Conservation (phyloP, 805 yeast species). For the Pichia rugopelliculosa region DNA sequence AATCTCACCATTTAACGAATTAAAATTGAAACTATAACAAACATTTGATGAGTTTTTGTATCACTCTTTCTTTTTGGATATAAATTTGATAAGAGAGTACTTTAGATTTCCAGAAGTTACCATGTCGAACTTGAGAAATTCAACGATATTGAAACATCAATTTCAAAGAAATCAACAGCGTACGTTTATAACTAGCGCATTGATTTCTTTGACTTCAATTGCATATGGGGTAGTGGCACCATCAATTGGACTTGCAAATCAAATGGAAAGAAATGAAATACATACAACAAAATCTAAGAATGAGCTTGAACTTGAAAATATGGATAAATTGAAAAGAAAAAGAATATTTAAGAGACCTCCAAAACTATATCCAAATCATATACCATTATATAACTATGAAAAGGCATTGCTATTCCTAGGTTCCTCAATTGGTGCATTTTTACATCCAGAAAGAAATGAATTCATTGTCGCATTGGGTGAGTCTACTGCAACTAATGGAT, state of each 20-base stretch:
- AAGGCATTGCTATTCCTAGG: conserved; percentile 56
- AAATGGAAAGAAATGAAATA: conserved; percentile 47
- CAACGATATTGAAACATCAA: neutral
- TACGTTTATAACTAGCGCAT: conserved; percentile 9
- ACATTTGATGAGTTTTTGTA: no score
- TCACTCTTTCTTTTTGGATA: no score
- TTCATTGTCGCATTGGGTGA: conserved; percentile 84
- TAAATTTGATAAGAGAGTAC: no score
- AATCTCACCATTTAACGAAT: neutral
- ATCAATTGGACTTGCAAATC: conserved; percentile 49
- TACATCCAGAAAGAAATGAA: conserved; percentile 69
- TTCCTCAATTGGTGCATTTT: conserved; percentile 70
- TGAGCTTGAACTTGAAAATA: conserved; percentile 22
- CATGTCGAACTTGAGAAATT: neutral
- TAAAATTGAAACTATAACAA: no score
- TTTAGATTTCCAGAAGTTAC: no score
- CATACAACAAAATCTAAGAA: conserved; percentile 29
- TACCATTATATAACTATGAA: conserved; percentile 63
- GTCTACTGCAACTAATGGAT: conserved; percentile 69
- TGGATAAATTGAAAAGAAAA: conserved; percentile 3
- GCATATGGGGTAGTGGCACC: conserved; percentile 23
- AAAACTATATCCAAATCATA: conserved; percentile 65
- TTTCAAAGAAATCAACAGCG: conserved; percentile 1
- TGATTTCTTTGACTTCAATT: conserved; percentile 13
- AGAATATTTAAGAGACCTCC: conserved; percentile 31